These are phyloP conservation scores for Lentinula sp. DNA, from an alignment of 768 basidiomycete genomes.

Conservation along the genomic window DNA sequence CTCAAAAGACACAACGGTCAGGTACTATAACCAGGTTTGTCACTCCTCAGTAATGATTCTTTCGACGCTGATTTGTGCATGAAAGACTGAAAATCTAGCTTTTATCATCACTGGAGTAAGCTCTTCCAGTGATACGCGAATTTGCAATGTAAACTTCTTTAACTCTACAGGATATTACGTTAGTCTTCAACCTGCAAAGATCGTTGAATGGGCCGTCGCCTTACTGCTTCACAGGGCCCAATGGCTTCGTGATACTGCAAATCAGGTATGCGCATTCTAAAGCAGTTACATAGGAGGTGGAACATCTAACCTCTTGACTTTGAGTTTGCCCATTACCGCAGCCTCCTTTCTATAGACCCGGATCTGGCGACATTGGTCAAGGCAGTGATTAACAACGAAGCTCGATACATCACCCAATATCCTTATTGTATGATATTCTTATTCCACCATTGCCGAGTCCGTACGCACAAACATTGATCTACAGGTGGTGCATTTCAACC, in stretches of 20 bases:
- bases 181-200: constrained; percentile 17
- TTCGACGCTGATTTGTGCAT: neutral
- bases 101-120: constrained; percentile 77
- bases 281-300: neutral
- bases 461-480: neutral
- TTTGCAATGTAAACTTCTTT: neutral
- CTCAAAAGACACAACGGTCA: constrained; percentile 66
- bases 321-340: constrained; percentile 67
- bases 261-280: constrained; percentile 42
- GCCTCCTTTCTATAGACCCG: constrained; percentile 49
- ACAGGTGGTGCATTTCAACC: constrained; percentile 72
- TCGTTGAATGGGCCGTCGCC: neutral
- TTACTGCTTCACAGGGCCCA: constrained; percentile 41
- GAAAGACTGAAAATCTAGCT: constrained; percentile 59
- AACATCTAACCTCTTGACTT: neutral
- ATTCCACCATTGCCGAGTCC: neutral
- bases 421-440: constrained; percentile 52
- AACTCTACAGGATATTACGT: constrained; percentile 63
- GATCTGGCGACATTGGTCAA: constrained; percentile 62
- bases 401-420: constrained; percentile 62
- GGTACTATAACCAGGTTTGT: constrained; percentile 59
- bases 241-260: constrained; percentile 79
- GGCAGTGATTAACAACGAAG: constrained; percentile 80
- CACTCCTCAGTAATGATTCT: neutral
- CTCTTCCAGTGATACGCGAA: neutral